Evolutionary conservation across 768 basidiomycete genomes (phyloP).

Genomic region (Calvatia gigantea): DNA sequence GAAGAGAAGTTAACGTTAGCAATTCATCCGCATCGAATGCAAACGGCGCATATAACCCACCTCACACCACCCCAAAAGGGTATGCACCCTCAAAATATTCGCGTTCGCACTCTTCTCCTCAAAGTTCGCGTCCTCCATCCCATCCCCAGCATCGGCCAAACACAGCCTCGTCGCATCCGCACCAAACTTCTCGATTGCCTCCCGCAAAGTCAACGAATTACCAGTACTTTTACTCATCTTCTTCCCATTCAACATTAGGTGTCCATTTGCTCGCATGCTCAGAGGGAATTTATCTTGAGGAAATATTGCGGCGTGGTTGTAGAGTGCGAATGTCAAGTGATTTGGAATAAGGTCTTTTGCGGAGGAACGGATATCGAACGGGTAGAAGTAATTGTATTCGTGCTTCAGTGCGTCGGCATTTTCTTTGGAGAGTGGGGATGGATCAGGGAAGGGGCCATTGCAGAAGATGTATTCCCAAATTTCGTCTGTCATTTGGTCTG

Average conservation of each 20-base stretch:
- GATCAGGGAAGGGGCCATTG: constrained; percentile 69
- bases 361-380: constrained; percentile 96
- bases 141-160: constrained; percentile 96
- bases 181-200: constrained; percentile 92
- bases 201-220: constrained; percentile 87
- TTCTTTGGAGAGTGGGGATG: constrained; percentile 63
- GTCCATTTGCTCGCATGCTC: constrained; percentile 93
- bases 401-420: constrained; percentile 84
- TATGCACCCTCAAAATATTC: constrained; percentile 90
- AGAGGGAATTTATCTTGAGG: constrained; percentile 86
- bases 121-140: constrained; percentile 98
- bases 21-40: background rate
- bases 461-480: constrained; percentile 94
- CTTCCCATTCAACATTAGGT: constrained; percentile 94
- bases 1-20: constrained; percentile 4
- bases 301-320: constrained; percentile 95
- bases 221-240: constrained; percentile 99
- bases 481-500: constrained; percentile 96
- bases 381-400: constrained; percentile 96
- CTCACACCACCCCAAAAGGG: constrained; percentile 89
- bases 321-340: constrained; percentile 90
- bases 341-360: constrained; percentile 97
- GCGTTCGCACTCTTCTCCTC: constrained; percentile 98
- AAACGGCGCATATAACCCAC: constrained; percentile 34
- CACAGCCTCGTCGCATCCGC: constrained; percentile 91